phyloP scores from a whole-genome alignment of 2,329 filamentous ascomycete species.

The Penicillium sp. region DNA sequence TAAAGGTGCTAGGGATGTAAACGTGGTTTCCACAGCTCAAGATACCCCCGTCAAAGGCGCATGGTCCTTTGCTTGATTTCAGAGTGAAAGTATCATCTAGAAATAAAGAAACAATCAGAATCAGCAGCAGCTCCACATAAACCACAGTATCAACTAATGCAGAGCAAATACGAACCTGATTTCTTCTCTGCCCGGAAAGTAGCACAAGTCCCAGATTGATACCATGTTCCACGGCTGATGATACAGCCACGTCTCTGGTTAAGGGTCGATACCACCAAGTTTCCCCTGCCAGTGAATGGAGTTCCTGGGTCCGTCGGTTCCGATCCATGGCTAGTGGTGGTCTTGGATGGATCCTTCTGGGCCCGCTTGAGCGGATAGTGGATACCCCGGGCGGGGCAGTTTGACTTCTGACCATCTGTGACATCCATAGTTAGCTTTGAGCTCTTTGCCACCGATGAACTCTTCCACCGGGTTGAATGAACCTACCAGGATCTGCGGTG shows the following conservation, averaged over 20 bases:
- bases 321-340: constrained; percentile 31
- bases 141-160: not conserved
- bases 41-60: constrained; percentile 54
- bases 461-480: not conserved
- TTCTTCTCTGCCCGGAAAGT: constrained; percentile 46
- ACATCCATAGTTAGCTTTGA: not conserved
- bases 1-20: constrained; percentile 29
- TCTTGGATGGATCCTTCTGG: constrained; percentile 38
- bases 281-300: constrained; percentile 60
- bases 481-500: constrained; percentile 36
- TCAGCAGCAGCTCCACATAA: not conserved
- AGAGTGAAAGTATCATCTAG: constrained; percentile 51
- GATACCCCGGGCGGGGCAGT: constrained; percentile 63
- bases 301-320: constrained; percentile 32
- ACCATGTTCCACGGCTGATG: constrained; percentile 68
- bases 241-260: constrained; percentile 57
- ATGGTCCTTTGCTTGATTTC: constrained; percentile 58
- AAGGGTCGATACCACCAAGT: constrained; percentile 53
- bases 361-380: constrained; percentile 62
- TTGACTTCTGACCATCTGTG: constrained; percentile 57
- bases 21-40: constrained; percentile 53
- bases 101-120: not conserved
- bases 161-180: constrained; percentile 26
- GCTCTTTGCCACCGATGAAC: not conserved
- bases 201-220: constrained; percentile 65